These are phyloP conservation scores for Colletotrichum tofieldiae DNA, from an alignment of 2,329 filamentous ascomycete species.

Conservation along the genomic window DNA sequence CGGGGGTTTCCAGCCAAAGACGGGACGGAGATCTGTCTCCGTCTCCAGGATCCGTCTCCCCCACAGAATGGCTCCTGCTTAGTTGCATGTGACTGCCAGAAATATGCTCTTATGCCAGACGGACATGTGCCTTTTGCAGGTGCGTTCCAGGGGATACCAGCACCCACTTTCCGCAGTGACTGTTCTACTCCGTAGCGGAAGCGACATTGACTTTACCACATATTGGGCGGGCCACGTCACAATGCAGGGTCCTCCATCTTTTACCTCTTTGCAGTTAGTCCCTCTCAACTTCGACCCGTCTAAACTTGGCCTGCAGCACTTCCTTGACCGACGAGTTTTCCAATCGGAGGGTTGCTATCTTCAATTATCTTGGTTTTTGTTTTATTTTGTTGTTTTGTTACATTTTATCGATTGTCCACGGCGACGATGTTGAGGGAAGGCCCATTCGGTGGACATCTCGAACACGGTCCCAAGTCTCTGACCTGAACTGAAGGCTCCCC, in stretches of 20 bases:
- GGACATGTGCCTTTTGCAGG: too few relatives aligned
- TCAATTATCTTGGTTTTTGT: not conserved
- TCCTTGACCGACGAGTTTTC: not conserved
- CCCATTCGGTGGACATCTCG: not conserved
- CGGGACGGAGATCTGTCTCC: conserved; percentile 19
- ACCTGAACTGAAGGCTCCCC: conserved; percentile 3
- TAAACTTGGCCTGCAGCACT: not conserved
- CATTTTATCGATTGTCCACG: too few relatives aligned
- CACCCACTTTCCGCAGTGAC: conserved; percentile 17
- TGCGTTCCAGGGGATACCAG: not conserved
- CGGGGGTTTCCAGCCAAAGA: not conserved
- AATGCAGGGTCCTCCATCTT: conserved; percentile 24
- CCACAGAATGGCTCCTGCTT: not conserved
- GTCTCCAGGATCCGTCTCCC: conserved; percentile 11
- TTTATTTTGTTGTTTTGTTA: not conserved
- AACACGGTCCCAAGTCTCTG: conserved; percentile 18
- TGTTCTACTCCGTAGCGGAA: conserved; percentile 1
- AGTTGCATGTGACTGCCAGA: conserved; percentile 1
- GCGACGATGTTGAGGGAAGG: not conserved
- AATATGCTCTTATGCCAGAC: not conserved
- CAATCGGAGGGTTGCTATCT: not conserved
- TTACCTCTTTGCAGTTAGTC: conserved; percentile 24
- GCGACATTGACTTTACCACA: conserved; percentile 4
- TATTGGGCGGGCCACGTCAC: conserved; percentile 19
- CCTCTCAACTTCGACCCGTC: conserved; percentile 1